Conservation (phyloP, 345 rosid species). For the Excoecaria agallocha region DNA sequence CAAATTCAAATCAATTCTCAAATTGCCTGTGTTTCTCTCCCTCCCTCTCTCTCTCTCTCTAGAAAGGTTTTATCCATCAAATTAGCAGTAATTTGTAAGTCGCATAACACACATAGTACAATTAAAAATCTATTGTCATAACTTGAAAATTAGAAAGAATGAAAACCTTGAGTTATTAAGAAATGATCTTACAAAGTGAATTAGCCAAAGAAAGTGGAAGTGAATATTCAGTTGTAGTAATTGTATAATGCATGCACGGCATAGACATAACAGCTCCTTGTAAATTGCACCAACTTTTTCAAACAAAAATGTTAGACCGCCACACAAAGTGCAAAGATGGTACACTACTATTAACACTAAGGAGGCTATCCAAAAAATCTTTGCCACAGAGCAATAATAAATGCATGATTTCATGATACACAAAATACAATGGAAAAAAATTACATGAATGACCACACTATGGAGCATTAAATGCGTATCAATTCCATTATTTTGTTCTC, state of each 20-base stretch:
- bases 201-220: too few relatives aligned
- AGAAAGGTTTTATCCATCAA: neutral
- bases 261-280: neutral
- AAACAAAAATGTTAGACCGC: neutral
- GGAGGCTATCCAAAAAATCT: neutral
- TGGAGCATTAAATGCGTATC: neutral
- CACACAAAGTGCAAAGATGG: neutral
- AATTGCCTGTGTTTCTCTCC: neutral
- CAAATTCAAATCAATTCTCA: neutral
- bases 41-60: neutral
- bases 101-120: neutral
- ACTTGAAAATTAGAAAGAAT: neutral
- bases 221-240: neutral
- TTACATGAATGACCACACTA: neutral
- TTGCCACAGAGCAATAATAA: neutral
- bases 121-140: neutral
- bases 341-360: neutral
- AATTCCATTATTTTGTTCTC: neutral
- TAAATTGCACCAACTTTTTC: neutral
- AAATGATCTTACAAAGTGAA: neutral
- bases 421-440: neutral
- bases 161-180: neutral
- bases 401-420: neutral
- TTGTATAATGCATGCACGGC: neutral
- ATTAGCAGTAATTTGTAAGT: neutral